Evolutionary conservation across 306 rosid genomes (phyloP), one percentile per base, ranked within the genome.

Genomic region (Parietaria judaica): DNA sequence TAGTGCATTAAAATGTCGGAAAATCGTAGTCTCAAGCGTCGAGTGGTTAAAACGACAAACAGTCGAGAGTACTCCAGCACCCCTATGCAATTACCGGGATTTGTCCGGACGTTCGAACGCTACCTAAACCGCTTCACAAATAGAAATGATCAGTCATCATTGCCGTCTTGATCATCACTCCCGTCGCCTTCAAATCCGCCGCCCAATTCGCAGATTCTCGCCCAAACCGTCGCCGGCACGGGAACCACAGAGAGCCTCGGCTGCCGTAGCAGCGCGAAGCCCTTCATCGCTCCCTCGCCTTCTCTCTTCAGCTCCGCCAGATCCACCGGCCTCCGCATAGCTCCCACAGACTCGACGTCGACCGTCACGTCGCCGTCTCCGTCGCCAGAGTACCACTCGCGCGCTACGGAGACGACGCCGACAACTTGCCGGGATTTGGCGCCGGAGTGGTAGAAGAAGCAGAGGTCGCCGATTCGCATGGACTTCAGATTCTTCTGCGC

Each of bases 381-480:
- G 0, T 3, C 82, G 3, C 31, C 64, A 6, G 61, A 9, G 63
- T 86, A 84, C 88, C 90, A 88, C 60, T 84, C 79, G 1, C 78
- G 72, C 10, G 70, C 58, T 13, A 91, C 86, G 14, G 79, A 51
- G 6, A 91, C 96, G 0, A 91, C 96, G 6, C 95, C 90, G 14
- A 91, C 85, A 6, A 88, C 56, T 0, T 94, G 94, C 67, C 95
- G 96, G 45, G 94, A 78, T 72, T 74, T 86, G 54, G 83, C 48
- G 5, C 96, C 98, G 1, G 94, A 84, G 76, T 92, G 95, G 67
- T 86, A 88, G 81, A 92, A 86, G 80, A 88, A 88, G 74, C 90
- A 81, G 73, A 80, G 88, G 38, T 88, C 95, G 35, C 46, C 1
- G 75, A 81, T 61, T 41, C 68, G 58, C 95, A 86, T 86, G 37